Evolutionary conservation across 176 grass and related monocot genomes (phyloP).

Genomic region (Olyra latifolia): DNA sequence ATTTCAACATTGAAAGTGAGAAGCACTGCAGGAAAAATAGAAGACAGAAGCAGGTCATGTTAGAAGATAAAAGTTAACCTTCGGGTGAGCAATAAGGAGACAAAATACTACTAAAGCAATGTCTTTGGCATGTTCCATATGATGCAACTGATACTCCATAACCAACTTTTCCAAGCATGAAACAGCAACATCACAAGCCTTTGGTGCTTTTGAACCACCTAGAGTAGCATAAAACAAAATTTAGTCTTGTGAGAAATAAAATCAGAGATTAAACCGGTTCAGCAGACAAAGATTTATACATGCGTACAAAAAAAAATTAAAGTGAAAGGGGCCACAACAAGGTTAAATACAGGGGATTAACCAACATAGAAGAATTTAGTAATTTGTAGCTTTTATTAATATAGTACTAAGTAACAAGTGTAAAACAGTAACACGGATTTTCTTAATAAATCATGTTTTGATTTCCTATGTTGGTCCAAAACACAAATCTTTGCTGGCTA

Average conservation of each 20-base stretch:
- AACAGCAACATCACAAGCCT: slow-evolving; percentile 75
- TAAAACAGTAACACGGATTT: background rate
- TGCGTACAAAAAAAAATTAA: background rate
- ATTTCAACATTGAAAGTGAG: slow-evolving; percentile 33
- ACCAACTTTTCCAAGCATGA: slow-evolving; percentile 76
- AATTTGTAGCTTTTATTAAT: background rate
- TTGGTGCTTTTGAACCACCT: slow-evolving; percentile 72
- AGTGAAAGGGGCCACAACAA: background rate
- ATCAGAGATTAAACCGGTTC: background rate
- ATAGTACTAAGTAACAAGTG: slow-evolving; percentile 2
- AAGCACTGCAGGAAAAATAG: slow-evolving; percentile 20
- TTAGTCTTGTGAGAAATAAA: background rate
- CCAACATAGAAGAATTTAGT: background rate
- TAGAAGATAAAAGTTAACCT: slow-evolving; percentile 45
- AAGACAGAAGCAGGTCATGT: background rate
- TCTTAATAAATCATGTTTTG: background rate
- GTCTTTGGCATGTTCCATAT: slow-evolving; percentile 59
- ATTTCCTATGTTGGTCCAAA: background rate
- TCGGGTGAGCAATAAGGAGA: slow-evolving; percentile 80
- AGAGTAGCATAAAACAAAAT: slow-evolving; percentile 31
- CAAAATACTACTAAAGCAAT: slow-evolving; percentile 63
- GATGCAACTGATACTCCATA: slow-evolving; percentile 59
- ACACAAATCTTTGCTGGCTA: background rate
- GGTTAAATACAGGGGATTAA: background rate
- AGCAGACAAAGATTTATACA: background rate